phyloP scores from a whole-genome alignment of 345 rosid species.

The Eucalyptus tenuipes region DNA sequence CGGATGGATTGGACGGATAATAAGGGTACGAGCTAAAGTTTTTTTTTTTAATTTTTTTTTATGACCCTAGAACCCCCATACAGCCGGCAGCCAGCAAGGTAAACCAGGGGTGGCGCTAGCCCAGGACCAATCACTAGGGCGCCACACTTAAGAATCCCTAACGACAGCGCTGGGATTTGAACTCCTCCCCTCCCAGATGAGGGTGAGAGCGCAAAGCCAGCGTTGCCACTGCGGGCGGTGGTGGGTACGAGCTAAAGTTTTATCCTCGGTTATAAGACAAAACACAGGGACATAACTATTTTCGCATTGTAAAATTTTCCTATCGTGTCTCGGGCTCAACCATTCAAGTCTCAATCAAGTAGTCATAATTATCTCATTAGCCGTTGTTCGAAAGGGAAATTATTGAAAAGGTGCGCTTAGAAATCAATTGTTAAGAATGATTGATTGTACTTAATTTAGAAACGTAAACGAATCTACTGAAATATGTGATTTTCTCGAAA shows the following conservation, averaged over 20 bases:
- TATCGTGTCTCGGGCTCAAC: neutral
- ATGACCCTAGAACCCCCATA: no score
- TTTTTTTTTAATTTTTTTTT: no score
- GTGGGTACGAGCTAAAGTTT: neutral
- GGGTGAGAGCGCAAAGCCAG: no score
- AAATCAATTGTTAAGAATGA: neutral
- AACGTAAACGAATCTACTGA: neutral
- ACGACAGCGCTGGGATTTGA: no score
- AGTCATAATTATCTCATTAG: neutral
- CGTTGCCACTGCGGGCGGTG: no score
- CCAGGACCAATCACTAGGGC: no score
- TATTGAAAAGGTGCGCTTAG: neutral
- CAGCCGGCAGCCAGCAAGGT: no score
- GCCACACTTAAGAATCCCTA: no score
- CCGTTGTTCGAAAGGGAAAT: neutral
- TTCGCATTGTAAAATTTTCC: neutral
- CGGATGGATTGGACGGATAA: neutral
- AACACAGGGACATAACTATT: neutral
- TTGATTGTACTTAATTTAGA: neutral
- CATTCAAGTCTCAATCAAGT: neutral
- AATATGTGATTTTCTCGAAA: neutral
- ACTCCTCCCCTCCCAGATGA: no score
- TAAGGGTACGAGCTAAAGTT: neutral
- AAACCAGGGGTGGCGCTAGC: no score
- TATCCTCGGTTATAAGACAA: neutral